Evolutionary conservation across 345 rosid genomes (phyloP), one percentile per base, ranked within the genome.

Genomic region (Citrus cavaleriei): DNA sequence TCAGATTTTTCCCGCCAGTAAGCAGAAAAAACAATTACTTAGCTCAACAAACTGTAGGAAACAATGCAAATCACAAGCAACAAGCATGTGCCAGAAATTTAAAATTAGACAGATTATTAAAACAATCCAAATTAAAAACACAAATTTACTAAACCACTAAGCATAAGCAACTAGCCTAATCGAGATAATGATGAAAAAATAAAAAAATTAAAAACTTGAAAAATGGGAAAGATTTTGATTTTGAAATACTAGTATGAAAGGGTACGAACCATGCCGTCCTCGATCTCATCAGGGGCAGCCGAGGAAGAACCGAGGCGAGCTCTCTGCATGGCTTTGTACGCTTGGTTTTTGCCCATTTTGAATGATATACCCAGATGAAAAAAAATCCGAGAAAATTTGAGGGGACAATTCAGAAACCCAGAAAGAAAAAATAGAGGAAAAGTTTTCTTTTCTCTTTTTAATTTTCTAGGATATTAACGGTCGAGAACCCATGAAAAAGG

Each of bases 191-290:
- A 49, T 18, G 7, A 37, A 37, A 37, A n/a, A n/a, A n/a, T n/a
- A n/a, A n/a, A n/a, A 37, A 4, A 67, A 27, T 69, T 46, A 59
- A 46, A 14, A 58, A 40, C 4, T 6, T 16, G 3, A 25, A 54
- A 69, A 32, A 72, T 24, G 1, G 30, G 24, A 37, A 1, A 14
- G 28, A 13, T 32, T 49, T 25, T 21, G 27, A 30, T 30, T 62
- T 3, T 5, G 58, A 38, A 35, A 46, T n/a, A 19, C 21, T 55
- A 71, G 91, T 88, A 88, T 83, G 98, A 79, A 95, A 93, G 83
- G 97, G 95, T 85, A 94, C 98, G 86, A 88, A 97, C 99, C 99
- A 97, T 90, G 91, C 99, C 99, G 57, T 97, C 99, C 40, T 94
- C 98, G 85, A 94, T 84, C 87, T 91, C 98, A 2, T 94, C 98